A percentile compares a stretch with the other conserved stretches of the same genome.
Conservation (phyloP, 106 monocot species). For the Dioscorea dumetorum region DNA sequence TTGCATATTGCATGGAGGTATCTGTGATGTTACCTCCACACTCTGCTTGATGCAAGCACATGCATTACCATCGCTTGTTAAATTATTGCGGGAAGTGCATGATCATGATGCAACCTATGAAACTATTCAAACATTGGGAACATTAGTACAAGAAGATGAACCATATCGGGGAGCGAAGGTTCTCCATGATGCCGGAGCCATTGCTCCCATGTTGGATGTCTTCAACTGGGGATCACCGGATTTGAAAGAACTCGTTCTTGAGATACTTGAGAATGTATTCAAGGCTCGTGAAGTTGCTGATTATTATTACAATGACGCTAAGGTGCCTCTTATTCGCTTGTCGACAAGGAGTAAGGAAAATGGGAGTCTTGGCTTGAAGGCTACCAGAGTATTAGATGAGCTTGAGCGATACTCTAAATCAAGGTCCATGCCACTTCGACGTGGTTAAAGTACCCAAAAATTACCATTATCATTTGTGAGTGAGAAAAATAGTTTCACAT, state of each 20-base stretch:
- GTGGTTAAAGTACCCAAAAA: too few species aligned
- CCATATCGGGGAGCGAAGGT: constrained; percentile 1
- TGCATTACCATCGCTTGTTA: constrained; percentile 10
- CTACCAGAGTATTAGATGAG: not conserved
- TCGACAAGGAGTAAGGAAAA: not conserved
- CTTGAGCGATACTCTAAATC: constrained; percentile 1
- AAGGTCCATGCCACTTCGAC: constrained; percentile 1
- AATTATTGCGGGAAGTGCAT: constrained; percentile 5
- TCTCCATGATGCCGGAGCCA: constrained; percentile 7
- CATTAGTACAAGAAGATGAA: constrained; percentile 12
- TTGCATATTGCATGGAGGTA: constrained; percentile 17
- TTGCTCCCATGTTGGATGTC: constrained; percentile 13
- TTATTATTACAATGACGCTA: not conserved
- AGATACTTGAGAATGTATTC: constrained; percentile 6
- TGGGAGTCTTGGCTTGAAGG: not conserved
- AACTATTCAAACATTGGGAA: constrained; percentile 3
- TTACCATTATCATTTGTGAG: too few species aligned
- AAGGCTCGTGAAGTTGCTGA: constrained; percentile 2
- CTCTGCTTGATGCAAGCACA: constrained; percentile 12
- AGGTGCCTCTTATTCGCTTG: not conserved
- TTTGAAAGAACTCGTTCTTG: constrained; percentile 4
- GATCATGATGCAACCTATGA: not conserved
- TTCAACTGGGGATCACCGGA: not conserved
- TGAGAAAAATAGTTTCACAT: too few species aligned
- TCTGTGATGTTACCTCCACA: constrained; percentile 11